phyloP scores from a whole-genome alignment of 192 early-diverging fungal genomes.

The Chytriomyces sp. region DNA sequence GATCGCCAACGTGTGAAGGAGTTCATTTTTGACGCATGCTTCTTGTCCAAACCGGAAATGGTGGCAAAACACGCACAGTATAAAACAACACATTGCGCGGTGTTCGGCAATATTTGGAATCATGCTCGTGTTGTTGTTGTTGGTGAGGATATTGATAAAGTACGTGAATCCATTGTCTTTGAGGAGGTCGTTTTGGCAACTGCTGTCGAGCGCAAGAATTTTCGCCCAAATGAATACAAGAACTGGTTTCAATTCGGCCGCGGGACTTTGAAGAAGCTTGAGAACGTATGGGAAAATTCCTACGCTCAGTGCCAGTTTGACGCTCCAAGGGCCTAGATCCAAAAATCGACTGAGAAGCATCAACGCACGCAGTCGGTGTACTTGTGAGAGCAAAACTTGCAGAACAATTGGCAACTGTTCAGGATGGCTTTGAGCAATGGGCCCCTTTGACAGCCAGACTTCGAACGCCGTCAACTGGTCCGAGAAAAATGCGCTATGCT shows the following conservation, averaged over 20 bases:
- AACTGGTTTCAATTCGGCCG: constrained; percentile 89
- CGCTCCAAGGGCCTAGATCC: constrained; percentile 91
- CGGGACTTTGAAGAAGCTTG: constrained; percentile 91
- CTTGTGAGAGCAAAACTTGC: constrained; percentile 94
- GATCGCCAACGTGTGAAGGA: constrained; percentile 68
- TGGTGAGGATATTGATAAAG: constrained; percentile 87
- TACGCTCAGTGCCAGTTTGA: constrained; percentile 88
- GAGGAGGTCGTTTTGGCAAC: constrained; percentile 87
- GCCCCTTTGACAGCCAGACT: constrained; percentile 88
- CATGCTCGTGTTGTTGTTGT: constrained; percentile 56
- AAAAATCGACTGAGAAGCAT: constrained; percentile 90
- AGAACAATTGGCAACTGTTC: constrained; percentile 95
- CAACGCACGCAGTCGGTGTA: constrained; percentile 89
- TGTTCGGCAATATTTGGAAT: constrained; percentile 83
- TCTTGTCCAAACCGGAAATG: constrained; percentile 82
- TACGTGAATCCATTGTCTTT: constrained; percentile 92
- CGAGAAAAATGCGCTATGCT: constrained; percentile 87
- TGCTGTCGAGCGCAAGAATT: constrained; percentile 89
- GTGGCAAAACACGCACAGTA: constrained; percentile 91
- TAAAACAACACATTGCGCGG: constrained; percentile 94
- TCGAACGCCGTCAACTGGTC: constrained; percentile 98
- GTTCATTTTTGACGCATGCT: constrained; percentile 74
- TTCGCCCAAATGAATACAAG: constrained; percentile 98
- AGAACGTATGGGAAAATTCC: constrained; percentile 98
- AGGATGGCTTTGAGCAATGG: constrained; percentile 75